Conservation (phyloP, 805 yeast species). For the Metschnikowia dekortorum region DNA sequence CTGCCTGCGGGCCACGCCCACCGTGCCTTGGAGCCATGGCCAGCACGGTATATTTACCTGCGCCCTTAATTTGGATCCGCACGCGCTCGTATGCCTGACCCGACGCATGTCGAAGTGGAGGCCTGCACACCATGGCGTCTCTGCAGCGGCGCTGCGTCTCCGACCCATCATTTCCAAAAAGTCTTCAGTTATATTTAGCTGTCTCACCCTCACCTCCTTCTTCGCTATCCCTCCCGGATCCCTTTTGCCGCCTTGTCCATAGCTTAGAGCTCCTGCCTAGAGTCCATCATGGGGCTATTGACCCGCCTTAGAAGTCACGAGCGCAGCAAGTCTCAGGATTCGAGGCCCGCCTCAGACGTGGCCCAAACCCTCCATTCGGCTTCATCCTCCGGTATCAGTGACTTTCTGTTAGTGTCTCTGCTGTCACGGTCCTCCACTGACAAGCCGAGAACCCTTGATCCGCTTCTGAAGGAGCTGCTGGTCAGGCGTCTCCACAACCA, state of each 20-base stretch:
- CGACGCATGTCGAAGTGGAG: background rate
- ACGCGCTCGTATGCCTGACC: background rate
- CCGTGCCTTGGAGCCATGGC: background rate
- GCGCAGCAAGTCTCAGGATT: slow-evolving; percentile 1
- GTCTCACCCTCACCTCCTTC: background rate
- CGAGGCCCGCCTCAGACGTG: background rate
- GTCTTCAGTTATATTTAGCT: background rate
- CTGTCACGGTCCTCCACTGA: slow-evolving; percentile 27
- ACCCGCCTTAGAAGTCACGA: slow-evolving; percentile 16
- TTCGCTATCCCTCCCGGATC: background rate
- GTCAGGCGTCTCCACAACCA: background rate
- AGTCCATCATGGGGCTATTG: slow-evolving; percentile 19
- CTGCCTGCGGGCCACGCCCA: too few relatives aligned
- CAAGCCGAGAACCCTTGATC: background rate
- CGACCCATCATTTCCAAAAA: background rate
- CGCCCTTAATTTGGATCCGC: background rate
- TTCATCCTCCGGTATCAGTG: slow-evolving; percentile 21
- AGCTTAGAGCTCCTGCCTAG: background rate
- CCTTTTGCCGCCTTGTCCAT: background rate
- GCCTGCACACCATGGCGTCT: background rate
- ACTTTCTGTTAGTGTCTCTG: slow-evolving; percentile 29
- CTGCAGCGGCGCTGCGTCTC: background rate
- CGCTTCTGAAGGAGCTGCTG: background rate
- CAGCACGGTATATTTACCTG: background rate
- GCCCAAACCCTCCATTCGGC: background rate